Base-by-base conservation (phyloP, 2,329 filamentous ascomycete genomes). In the Penicillium sp. region DNA sequence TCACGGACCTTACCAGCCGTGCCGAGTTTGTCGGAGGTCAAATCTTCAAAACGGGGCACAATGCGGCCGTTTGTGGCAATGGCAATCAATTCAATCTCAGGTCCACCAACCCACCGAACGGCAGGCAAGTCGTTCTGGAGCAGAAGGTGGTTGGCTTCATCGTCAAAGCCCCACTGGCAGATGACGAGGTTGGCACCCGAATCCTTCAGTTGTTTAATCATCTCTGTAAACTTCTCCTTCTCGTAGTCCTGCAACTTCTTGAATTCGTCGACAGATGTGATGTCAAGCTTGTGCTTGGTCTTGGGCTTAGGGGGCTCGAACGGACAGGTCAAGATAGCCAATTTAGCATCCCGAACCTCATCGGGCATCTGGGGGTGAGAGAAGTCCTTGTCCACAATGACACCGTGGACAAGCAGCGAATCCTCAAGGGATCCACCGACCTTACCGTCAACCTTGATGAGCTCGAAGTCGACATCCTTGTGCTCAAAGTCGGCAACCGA, bases 231-330 rank as follows among this genome's bases (percentile, higher is more conserved):
- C 76, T 97, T 99, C 69, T 89, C 87, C 64, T 86, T 86, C 75
- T 99, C 93, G 76, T 99, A 99, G 62, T 80, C 88, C 69, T 99
- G 93, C 58, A 99, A 77, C 75, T 95, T 93, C 80, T 95, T 96
- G 80, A 95, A 99, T 76, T 99, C 93, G 62, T 97, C 92, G 7
- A 99, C 92, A 35, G 85, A 88, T 49, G 90, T 93, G 68, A 99
- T 99, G 67, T 99, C 93, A 54, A 99, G 82, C 79, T 96, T 95
- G 76, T 99, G 93, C 82, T 99, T 99, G 40, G 93, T 99, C 83
- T 99, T 99, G 61, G 93, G 93, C 81, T 99, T 99, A 42, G 93
- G 93, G 28, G 93, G 93, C 77, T 99, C 93, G 69, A 99, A 99
- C 3, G 93, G 90, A 72, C 93, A 99, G 43, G 93, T 99, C 52